phyloP scores from a whole-genome alignment of 1,284 basidiomycete genomes.

The Papiliotrema nemorosa region DNA sequence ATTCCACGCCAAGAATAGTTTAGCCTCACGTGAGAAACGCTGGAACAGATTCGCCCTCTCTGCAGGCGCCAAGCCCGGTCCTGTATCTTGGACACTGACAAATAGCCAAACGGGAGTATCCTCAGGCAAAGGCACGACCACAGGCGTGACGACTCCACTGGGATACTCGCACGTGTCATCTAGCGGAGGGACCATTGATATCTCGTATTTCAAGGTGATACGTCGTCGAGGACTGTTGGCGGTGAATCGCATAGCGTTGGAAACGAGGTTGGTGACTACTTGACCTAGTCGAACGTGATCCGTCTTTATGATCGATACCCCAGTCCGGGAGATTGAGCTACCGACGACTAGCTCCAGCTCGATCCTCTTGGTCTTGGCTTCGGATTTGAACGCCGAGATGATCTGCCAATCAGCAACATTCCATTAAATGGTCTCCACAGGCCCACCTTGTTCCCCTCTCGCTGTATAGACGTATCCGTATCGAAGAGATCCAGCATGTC shows the following conservation, averaged over 20 bases:
- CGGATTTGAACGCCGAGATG: slow-evolving; percentile 32
- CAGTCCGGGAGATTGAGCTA: slow-evolving; percentile 17
- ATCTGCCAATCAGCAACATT: slow-evolving; percentile 4
- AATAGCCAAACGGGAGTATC: slow-evolving; percentile 40
- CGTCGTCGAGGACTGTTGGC: slow-evolving; percentile 19
- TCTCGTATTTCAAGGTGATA: slow-evolving; percentile 37
- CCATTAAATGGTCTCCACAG: slow-evolving; percentile 10
- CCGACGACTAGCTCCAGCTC: slow-evolving; percentile 31
- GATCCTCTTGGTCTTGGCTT: slow-evolving; percentile 39
- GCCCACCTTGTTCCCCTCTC: slow-evolving; percentile 42
- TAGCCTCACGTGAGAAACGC: slow-evolving; percentile 29
- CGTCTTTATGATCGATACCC: slow-evolving; percentile 33
- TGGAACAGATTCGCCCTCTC: slow-evolving; percentile 43
- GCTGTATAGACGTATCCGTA: slow-evolving; percentile 42
- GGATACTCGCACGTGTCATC: slow-evolving; percentile 34
- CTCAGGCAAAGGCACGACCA: slow-evolving; percentile 15
- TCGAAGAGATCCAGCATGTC: slow-evolving; percentile 37
- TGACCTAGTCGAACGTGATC: slow-evolving; percentile 48
- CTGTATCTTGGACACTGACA: slow-evolving; percentile 42
- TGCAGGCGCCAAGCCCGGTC: slow-evolving; percentile 39
- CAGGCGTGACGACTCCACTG: slow-evolving; percentile 10
- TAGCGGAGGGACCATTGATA: slow-evolving; percentile 30
- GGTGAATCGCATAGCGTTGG: slow-evolving; percentile 40
- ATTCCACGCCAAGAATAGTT: no score
- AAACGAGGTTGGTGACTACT: slow-evolving; percentile 39